Evolutionary conservation across 2,329 filamentous ascomycete species (phyloP), one percentile per base, ranked within the genome.

Genomic region (Lecanicillium sp.): DNA sequence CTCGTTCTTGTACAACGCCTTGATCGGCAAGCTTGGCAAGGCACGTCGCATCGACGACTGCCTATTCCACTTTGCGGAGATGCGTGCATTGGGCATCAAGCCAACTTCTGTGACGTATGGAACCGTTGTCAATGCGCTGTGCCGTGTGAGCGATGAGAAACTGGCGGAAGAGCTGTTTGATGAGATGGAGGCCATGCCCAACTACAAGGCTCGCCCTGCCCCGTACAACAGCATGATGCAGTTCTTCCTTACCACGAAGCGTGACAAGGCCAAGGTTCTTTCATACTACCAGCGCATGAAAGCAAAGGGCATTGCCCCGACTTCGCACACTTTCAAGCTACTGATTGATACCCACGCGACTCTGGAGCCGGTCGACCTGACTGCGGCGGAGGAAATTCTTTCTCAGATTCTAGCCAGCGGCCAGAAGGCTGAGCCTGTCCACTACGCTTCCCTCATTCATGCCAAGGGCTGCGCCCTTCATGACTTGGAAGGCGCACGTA

Each of bases 191-290:
- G 79, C 83, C 33, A 95, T 94, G 83, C 83, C 88, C 41, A 98
- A 98, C 69, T 98, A 98, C 76, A 96, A 95, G 71, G 87, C 92
- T 29, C 83, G 92, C 9, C 89, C 92, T 18, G 92, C 92, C 17
- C 92, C 92, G 1, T 98, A 98, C 73, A 95, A 98, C 71, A 94
- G 87, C 63, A 85, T 98, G 80, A 98, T 98, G 79, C 92, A 98
- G 59, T 96, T 95, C 68, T 98, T 96, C 76, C 71, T 96, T 50
- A 94, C 86, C 41, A 96, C 90, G 40, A 96, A 96, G 76, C 86
- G 88, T 38, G 90, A 98, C 61, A 90, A 92, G 65, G 68, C 73
- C 60, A 96, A 96, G 77, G 90, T 95, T 5, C 73, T 98, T 17
- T 74, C 81, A 22, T 98, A 96, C 71, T 96, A 94, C 57, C 83